Conservation (phyloP, 169 alveolate genomes). For the Cryptosporidium parvum region DNA sequence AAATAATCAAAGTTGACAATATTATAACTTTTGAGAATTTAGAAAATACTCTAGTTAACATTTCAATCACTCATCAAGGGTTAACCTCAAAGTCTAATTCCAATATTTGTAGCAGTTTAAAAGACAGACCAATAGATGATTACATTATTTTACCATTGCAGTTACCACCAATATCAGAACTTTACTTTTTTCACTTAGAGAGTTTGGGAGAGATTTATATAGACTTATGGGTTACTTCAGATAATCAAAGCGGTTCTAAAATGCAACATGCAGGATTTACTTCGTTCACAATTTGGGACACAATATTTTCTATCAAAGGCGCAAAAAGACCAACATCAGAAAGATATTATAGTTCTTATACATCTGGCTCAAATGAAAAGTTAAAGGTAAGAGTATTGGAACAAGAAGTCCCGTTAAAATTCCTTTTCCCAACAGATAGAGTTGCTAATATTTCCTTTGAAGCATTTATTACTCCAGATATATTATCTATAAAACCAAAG, state of each 20-base stretch:
- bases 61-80: constrained; percentile 71
- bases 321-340: constrained; percentile 57
- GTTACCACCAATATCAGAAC: constrained; percentile 60
- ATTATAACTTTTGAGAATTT: constrained; percentile 65
- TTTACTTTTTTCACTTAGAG: constrained; percentile 51
- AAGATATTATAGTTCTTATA: constrained; percentile 23
- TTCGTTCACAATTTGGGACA: constrained; percentile 74
- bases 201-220: constrained; percentile 65
- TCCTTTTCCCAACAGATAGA: constrained; percentile 71
- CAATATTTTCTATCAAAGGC: constrained; percentile 56
- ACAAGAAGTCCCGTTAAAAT: constrained; percentile 52
- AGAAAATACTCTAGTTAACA: constrained; percentile 28
- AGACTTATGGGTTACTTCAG: constrained; percentile 65
- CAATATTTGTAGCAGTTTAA: neutral
- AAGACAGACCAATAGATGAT: constrained; percentile 7
- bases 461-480: constrained; percentile 69
- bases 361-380: constrained; percentile 44
- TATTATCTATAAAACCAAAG: constrained; percentile 34
- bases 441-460: constrained; percentile 64
- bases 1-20: constrained; percentile 47
- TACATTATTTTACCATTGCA: constrained; percentile 60
- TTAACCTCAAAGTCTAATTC: constrained; percentile 37
- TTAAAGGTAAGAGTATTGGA: constrained; percentile 49
- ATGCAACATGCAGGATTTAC: constrained; percentile 73
- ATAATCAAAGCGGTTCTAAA: constrained; percentile 1